Base-by-base conservation (phyloP, 1,139 yeast species). In the Geotrichum fermentans region DNA sequence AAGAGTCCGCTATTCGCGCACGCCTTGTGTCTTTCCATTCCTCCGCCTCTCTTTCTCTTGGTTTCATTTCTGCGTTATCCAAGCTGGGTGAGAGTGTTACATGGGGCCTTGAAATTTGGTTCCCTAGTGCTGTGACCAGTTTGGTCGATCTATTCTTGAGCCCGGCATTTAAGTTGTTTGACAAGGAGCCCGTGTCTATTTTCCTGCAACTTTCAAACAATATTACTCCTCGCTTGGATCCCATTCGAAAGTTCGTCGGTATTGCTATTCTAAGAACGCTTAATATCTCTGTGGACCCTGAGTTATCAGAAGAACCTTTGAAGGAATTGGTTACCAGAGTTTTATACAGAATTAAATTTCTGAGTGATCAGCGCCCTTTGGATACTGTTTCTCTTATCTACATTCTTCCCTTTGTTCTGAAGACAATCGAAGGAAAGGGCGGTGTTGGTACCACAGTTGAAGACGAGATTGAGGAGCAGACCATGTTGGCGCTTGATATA, bases 401-500 rank as follows among this genome's bases (percentile, higher is more conserved):
- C 64, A 66, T 85, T 28, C 71, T 87, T 37, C 97, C 97, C 1
- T 67, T 90, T 55, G 66, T 89, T 45, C 76, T 80, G 20, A 77
- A 75, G 53, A 82, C 61, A 71, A 32, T 65, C 64, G 33, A 73
- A 65, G 58, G 59, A 30, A 50, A 77, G 73, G 52, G 76, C 79
- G 38, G 96, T 78, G 63, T 85, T 78, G 69, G 79, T 73, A 55
- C 61, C 33, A 54, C 55, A 32, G 83, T 83, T 54, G 94, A 85
- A 61, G 95, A 86, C 54, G 85, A 84, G 24, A 86, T 84, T 60
- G 97, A 90, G 64, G 97, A 90, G 64, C 95, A 87, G 58, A 69
- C 88, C 43, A 68, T 86, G 51, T 70, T 92, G 52, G 86, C 92
- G 0, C 68, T 90, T 56, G 95, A 89, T 60, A 80, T 89, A 45